Percentiles rank a stretch among this genome's conserved stretches.
Conservation (phyloP, 2,329 filamentous ascomycete genomes). For the Didymella sp. region DNA sequence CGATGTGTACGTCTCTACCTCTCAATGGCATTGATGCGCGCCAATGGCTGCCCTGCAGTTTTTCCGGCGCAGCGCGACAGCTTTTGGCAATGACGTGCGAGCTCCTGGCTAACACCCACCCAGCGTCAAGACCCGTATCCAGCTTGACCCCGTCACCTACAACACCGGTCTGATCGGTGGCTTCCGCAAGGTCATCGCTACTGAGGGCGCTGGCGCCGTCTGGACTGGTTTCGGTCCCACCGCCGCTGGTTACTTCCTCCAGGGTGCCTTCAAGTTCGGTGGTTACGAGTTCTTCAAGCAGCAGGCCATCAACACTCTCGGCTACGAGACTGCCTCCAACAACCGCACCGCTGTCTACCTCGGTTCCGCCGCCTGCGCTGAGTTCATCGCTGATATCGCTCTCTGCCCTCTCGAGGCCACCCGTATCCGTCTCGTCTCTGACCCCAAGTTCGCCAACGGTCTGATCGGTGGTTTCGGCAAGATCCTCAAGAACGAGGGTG, state of each 20-base stretch:
- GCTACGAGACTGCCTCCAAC: conserved; percentile 70
- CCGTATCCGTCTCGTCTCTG: conserved; percentile 89
- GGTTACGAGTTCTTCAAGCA: conserved; percentile 98
- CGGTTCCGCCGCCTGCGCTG: conserved; percentile 66
- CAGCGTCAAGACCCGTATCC: conserved; percentile 94
- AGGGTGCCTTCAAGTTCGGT: conserved; percentile 92
- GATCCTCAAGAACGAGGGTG: conserved; percentile 81
- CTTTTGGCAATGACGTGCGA: conserved; percentile 26
- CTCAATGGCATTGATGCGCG: conserved; percentile 8
- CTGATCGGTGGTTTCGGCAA: conserved; percentile 81
- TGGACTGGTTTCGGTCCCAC: conserved; percentile 86
- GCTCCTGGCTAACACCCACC: conserved; percentile 28
- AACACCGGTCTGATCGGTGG: conserved; percentile 86
- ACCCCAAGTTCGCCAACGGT: conserved; percentile 83
- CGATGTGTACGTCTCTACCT: conserved; percentile 84
- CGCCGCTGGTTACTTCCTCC: conserved; percentile 89
- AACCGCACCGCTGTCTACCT: conserved; percentile 85
- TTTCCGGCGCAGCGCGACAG: conserved; percentile 21
- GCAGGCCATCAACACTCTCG: conserved; percentile 81
- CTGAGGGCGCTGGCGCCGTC: conserved; percentile 85
- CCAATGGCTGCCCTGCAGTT: conserved; percentile 39
- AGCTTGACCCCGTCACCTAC: conserved; percentile 88
- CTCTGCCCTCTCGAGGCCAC: conserved; percentile 92
- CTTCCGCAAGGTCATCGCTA: conserved; percentile 79
- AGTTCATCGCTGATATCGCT: conserved; percentile 77